These are phyloP conservation scores for Prunus kanzakura DNA, from an alignment of 306 rosid genomes.

Conservation along the genomic window DNA sequence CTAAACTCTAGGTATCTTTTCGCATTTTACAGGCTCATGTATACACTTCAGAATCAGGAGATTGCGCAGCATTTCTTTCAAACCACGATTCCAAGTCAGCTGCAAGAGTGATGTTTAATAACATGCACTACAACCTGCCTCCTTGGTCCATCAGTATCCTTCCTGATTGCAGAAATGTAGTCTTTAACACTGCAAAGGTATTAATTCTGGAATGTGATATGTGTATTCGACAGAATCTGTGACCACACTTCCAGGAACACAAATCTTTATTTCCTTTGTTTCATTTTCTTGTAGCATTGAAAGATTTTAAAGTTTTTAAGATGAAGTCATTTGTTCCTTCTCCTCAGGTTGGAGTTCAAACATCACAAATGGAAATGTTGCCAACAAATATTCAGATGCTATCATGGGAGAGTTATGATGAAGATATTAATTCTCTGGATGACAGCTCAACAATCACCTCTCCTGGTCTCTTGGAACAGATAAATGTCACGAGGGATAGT, in stretches of 20 bases:
- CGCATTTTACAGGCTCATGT: conserved; percentile 63
- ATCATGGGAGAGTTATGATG: conserved; percentile 89
- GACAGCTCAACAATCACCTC: conserved; percentile 65
- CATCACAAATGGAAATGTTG: conserved; percentile 91
- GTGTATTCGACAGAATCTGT: conserved; percentile 6
- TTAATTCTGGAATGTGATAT: conserved; percentile 7
- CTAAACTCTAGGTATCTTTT: conserved; percentile 25
- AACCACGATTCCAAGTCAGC: conserved; percentile 71
- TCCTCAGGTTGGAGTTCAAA: conserved; percentile 92
- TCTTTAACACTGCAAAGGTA: conserved; percentile 95
- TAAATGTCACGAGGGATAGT: conserved; percentile 84
- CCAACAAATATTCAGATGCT: conserved; percentile 62
- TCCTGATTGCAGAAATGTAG: conserved; percentile 90
- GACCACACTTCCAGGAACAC: conserved; percentile 3
- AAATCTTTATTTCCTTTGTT: background rate
- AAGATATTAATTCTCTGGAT: conserved; percentile 67
- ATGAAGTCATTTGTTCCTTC: conserved; percentile 15
- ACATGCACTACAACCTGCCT: conserved; percentile 93
- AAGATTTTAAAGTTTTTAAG: conserved; percentile 4
- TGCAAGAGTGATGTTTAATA: conserved; percentile 89
- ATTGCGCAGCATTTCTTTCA: conserved; percentile 89
- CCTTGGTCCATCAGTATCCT: conserved; percentile 99
- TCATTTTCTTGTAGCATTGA: conserved; percentile 8
- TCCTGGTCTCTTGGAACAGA: conserved; percentile 92
- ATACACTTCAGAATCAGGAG: conserved; percentile 78